Evolutionary conservation across 495 filamentous ascomycete genomes (phyloP).

Genomic region (Penicillium arizonense): DNA sequence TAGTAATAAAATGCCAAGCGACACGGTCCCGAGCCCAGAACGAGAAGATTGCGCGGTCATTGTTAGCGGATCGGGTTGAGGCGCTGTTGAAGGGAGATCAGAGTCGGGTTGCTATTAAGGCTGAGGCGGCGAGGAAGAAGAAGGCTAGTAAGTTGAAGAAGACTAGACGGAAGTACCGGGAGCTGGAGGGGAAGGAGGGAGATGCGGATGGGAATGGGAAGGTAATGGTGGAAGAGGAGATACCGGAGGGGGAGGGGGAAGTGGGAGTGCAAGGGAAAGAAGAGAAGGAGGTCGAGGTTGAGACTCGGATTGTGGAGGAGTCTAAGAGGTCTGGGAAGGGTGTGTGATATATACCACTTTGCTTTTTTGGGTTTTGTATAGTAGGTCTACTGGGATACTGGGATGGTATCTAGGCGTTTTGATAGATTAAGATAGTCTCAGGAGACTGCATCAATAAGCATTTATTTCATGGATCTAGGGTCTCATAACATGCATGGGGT

Average conservation of each 20-base stretch:
- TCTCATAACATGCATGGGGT: slow-evolving; percentile 11
- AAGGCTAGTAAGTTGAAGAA: slow-evolving; percentile 69
- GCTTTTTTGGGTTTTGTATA: neutral
- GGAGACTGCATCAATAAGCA: neutral
- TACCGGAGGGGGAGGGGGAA: slow-evolving; percentile 2
- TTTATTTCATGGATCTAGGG: slow-evolving; percentile 13
- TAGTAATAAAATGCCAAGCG: slow-evolving; percentile 89
- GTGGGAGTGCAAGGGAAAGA: slow-evolving; percentile 7
- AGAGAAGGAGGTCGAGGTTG: neutral
- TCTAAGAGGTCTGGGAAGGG: neutral
- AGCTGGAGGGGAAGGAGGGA: slow-evolving; percentile 40
- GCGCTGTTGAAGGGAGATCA: slow-evolving; percentile 57
- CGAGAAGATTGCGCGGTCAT: slow-evolving; percentile 75
- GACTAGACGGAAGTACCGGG: slow-evolving; percentile 61
- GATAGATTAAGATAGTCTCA: neutral
- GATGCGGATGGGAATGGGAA: slow-evolving; percentile 40
- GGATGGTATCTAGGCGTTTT: neutral
- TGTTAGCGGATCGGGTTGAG: slow-evolving; percentile 79
- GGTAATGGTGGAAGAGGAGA: slow-evolving; percentile 40
- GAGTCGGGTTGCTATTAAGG: slow-evolving; percentile 57
- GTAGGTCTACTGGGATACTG: neutral
- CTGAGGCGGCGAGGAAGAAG: slow-evolving; percentile 53
- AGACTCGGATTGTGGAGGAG: neutral
- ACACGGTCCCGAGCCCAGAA: slow-evolving; percentile 88
- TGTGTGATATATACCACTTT: neutral